Percentiles rank a stretch among this genome's conserved stretches.
These are phyloP conservation scores for Fraxinus quadrangulata DNA, from an alignment of 257 asterid species.

Conservation along the genomic window DNA sequence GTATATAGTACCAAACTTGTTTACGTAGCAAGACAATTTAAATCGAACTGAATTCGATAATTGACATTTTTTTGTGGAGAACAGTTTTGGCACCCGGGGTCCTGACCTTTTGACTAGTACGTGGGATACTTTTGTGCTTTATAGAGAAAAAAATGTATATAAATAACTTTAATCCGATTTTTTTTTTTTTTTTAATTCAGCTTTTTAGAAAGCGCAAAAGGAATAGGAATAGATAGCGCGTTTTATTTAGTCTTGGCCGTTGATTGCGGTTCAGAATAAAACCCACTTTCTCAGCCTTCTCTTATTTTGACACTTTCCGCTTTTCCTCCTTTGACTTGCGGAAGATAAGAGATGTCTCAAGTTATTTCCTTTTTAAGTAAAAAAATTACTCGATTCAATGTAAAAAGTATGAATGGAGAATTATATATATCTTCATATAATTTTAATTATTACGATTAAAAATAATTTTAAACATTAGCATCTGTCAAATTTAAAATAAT, in stretches of 20 bases:
- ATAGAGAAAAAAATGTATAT: background rate
- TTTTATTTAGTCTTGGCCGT: slow-evolving; percentile 28
- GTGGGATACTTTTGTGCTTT: slow-evolving; percentile 13
- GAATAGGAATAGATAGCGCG: background rate
- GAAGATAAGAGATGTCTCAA: background rate
- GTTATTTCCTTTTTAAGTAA: background rate
- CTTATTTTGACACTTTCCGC: background rate
- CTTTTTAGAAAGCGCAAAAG: background rate
- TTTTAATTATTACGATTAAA: too few species aligned
- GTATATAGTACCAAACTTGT: background rate
- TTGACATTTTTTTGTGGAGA: too few species aligned
- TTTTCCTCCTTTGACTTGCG: background rate
- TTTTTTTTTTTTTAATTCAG: background rate
- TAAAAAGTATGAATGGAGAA: background rate
- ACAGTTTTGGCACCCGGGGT: slow-evolving; percentile 27
- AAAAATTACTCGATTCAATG: background rate
- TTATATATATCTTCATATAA: too few species aligned
- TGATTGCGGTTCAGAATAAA: slow-evolving; percentile 43
- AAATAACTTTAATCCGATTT: background rate
- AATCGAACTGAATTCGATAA: background rate
- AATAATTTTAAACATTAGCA: too few species aligned
- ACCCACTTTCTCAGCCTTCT: slow-evolving; percentile 19
- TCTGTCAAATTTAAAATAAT: background rate
- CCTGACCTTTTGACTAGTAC: slow-evolving; percentile 20
- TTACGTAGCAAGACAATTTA: background rate